phyloP scores from a whole-genome alignment of 345 rosid genomes.

The Firmiana major region DNA sequence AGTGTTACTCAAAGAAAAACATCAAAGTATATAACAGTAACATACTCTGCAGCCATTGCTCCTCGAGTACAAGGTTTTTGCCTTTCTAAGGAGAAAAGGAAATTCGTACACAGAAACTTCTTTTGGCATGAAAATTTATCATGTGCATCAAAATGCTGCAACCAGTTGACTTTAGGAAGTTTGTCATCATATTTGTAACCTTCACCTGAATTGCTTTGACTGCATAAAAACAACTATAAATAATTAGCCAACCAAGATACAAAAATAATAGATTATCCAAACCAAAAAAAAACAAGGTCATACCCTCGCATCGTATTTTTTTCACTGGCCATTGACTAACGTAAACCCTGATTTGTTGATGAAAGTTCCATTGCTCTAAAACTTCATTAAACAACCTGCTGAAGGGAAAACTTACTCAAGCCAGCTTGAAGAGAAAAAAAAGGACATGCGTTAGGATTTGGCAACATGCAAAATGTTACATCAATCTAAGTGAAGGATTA shows the following conservation, averaged over 20 bases:
- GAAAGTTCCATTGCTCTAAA: neutral
- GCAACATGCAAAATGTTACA: neutral
- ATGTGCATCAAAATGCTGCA: constrained; percentile 49
- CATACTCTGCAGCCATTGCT: constrained; percentile 51
- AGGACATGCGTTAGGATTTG: neutral
- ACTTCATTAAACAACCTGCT: constrained; percentile 1
- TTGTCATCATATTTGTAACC: constrained; percentile 34
- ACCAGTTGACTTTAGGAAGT: constrained; percentile 73
- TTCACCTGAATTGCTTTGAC: constrained; percentile 34
- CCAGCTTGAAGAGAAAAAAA: neutral
- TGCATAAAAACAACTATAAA: constrained; percentile 26
- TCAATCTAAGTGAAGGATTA: neutral
- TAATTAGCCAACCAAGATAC: constrained; percentile 15
- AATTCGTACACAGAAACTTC: constrained; percentile 54
- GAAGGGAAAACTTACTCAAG: neutral
- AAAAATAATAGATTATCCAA: neutral
- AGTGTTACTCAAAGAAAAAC: neutral
- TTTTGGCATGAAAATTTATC: constrained; percentile 33
- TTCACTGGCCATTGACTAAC: constrained; percentile 32
- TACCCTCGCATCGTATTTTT: constrained; percentile 35
- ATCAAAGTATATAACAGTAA: neutral
- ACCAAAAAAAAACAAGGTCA: constrained; percentile 1
- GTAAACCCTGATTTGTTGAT: constrained; percentile 14
- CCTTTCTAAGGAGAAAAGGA: constrained; percentile 60
- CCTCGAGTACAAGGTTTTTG: constrained; percentile 52